These are phyloP conservation scores for Brassica nigra DNA, from an alignment of 345 rosid species.

Conservation along the genomic window DNA sequence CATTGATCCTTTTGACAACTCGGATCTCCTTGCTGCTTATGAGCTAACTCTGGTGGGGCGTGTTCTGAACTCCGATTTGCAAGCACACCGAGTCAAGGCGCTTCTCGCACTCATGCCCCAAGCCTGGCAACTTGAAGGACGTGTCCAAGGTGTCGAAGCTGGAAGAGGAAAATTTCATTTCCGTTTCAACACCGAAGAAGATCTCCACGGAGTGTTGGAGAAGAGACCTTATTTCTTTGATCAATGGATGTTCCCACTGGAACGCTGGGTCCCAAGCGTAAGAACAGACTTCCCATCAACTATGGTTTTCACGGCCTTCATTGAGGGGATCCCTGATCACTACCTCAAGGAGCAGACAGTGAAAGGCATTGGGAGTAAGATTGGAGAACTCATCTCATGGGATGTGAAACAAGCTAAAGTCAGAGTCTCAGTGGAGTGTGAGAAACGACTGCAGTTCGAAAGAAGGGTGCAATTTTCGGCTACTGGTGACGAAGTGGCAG, in stretches of 20 bases:
- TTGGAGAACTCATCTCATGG: not conserved
- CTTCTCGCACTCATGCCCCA: no score
- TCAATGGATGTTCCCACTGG: not conserved
- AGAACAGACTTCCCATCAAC: not conserved
- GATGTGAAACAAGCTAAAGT: not conserved
- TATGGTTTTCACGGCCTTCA: not conserved
- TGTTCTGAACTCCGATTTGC: no score
- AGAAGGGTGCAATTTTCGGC: not conserved
- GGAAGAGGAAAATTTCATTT: not conserved
- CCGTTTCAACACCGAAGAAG: not conserved
- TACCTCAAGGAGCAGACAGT: not conserved
- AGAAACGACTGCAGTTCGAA: not conserved
- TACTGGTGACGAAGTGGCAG: not conserved
- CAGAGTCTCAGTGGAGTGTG: not conserved
- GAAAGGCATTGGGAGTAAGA: not conserved
- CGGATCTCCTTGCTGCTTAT: no score
- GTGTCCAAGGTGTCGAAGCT: no score
- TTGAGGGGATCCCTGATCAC: not conserved
- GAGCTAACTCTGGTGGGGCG: no score
- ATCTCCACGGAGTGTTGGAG: not conserved
- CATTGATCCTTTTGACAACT: no score
- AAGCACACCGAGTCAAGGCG: no score
- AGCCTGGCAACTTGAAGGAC: no score
- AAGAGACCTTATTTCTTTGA: not conserved
- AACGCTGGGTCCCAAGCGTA: not conserved